Evolutionary conservation across 257 asterid genomes (phyloP).

Genomic region (Nicotiana tomentosiformis): DNA sequence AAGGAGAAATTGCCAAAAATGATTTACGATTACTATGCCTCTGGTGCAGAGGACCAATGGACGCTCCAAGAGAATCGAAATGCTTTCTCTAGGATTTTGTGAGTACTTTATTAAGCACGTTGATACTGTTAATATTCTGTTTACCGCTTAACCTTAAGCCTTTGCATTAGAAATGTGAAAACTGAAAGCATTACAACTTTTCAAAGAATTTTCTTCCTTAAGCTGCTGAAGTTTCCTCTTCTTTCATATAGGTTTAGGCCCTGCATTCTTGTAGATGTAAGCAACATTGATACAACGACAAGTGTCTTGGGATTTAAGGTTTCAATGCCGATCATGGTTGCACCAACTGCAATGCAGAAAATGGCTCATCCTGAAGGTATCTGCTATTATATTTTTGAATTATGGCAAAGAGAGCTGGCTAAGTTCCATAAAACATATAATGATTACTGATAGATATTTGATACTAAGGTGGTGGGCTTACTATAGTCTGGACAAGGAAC

Average conservation of each 20-base stretch:
- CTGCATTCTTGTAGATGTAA: slow-evolving; percentile 77
- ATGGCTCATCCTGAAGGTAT: slow-evolving; percentile 93
- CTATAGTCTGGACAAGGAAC: not conserved
- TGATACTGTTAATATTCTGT: not conserved
- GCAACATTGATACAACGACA: slow-evolving; percentile 53
- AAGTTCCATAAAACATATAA: not conserved
- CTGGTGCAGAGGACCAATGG: slow-evolving; percentile 81
- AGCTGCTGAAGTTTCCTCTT: slow-evolving; percentile 5
- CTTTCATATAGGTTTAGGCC: slow-evolving; percentile 61
- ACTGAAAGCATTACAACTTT: not conserved
- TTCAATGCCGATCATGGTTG: slow-evolving; percentile 91
- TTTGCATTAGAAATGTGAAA: not conserved
- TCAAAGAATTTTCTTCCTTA: not conserved
- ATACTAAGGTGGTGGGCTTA: not conserved
- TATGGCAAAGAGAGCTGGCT: not conserved
- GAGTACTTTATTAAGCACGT: slow-evolving; percentile 14
- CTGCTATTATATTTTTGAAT: not conserved
- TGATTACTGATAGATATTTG: not conserved
- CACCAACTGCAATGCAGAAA: slow-evolving; percentile 92
- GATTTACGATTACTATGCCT: slow-evolving; percentile 63
- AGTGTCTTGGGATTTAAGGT: slow-evolving; percentile 55
- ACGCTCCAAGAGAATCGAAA: slow-evolving; percentile 55
- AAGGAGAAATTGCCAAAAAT: slow-evolving; percentile 57
- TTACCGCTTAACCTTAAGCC: not conserved
- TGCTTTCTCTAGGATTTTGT: slow-evolving; percentile 66